These are phyloP conservation scores for Paramecium sonneborni DNA, from an alignment of 73 alveolate genomes.

Conservation along the genomic window DNA sequence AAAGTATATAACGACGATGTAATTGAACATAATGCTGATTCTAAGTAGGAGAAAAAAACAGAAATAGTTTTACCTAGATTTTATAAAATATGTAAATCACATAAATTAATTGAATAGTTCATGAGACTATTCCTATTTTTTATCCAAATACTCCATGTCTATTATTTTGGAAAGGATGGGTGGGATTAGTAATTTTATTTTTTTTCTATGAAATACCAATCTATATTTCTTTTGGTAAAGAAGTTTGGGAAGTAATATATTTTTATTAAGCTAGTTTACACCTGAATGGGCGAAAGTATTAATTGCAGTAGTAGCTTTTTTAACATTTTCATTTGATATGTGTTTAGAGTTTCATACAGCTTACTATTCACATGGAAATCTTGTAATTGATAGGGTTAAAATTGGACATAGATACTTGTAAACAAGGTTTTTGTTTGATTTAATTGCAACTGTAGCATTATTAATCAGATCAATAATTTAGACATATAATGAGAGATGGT, in stretches of 20 bases:
- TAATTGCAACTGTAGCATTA: not conserved
- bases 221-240: not conserved
- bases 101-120: not conserved
- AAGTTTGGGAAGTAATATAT: not conserved
- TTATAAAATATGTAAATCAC: not conserved
- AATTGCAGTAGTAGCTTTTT: not conserved
- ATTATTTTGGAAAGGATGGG: not conserved
- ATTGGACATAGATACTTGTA: not conserved
- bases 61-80: not conserved
- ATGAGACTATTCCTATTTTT: not conserved
- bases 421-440: not conserved
- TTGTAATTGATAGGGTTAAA: not conserved
- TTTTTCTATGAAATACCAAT: constrained; percentile 43
- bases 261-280: not conserved
- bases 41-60: not conserved
- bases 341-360: constrained; percentile 15
- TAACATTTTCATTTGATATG: not conserved
- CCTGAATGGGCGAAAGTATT: not conserved
- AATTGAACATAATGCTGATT: constrained; percentile 4
- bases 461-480: not conserved
- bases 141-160: constrained; percentile 9
- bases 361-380: constrained; percentile 21
- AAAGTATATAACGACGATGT: not conserved
- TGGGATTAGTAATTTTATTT: not conserved
- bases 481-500: not conserved